Conservation (phyloP, 768 basidiomycete species). For the Coprinopsis marcescibilis region DNA sequence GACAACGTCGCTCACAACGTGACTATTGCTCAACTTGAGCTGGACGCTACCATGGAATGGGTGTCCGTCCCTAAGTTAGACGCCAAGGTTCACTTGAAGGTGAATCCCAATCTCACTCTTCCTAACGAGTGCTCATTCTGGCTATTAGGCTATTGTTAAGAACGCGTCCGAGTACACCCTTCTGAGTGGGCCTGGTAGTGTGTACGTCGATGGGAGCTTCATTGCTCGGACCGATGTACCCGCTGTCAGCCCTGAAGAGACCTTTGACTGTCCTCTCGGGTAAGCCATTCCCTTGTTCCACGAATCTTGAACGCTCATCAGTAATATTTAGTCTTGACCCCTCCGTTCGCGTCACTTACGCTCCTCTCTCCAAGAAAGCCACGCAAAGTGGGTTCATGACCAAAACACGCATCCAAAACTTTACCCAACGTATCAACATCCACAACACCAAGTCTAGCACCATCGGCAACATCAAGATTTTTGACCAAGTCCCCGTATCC, state of each 20-base stretch:
- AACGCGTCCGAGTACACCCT: conserved; percentile 51
- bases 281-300: conserved; percentile 17
- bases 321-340: conserved; percentile 35
- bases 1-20: conserved; percentile 37
- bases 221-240: conserved; percentile 42
- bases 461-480: conserved; percentile 29
- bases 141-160: conserved; percentile 37
- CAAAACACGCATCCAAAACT: conserved; percentile 25
- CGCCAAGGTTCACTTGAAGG: conserved; percentile 32
- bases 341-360: conserved; percentile 35
- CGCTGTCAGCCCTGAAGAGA: conserved; percentile 36
- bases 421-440: conserved; percentile 33
- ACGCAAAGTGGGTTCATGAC: conserved; percentile 29
- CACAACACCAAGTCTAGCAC: conserved; percentile 32
- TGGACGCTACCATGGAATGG: conserved; percentile 37
- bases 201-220: conserved; percentile 53
- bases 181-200: conserved; percentile 39
- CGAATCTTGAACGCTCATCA: conserved; percentile 32
- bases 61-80: conserved; percentile 34
- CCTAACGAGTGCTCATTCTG: neutral
- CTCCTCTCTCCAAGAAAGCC: conserved; percentile 28
- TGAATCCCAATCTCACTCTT: neutral
- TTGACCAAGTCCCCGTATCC: conserved; percentile 36
- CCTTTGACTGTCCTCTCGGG: conserved; percentile 42
- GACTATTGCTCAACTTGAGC: conserved; percentile 30